phyloP scores from a whole-genome alignment of 306 rosid genomes.

The Vigna nakashimae region DNA sequence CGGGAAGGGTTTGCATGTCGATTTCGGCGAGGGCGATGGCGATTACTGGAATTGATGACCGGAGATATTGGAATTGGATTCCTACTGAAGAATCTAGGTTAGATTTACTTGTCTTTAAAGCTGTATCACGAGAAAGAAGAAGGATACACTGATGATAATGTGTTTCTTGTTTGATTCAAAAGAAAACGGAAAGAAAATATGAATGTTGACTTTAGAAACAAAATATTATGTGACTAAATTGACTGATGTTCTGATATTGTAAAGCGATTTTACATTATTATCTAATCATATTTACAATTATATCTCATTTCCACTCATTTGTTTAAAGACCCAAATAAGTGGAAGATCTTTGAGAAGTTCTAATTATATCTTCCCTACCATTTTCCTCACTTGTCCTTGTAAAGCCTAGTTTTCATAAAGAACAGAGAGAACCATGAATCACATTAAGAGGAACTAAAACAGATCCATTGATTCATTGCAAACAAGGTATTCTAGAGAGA shows the following conservation, averaged over 20 bases:
- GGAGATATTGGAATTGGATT: constrained; percentile 96
- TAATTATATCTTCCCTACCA: too few species aligned
- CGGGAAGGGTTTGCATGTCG: constrained; percentile 70
- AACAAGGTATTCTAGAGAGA: too few species aligned
- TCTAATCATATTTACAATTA: too few species aligned
- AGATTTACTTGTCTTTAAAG: constrained; percentile 6
- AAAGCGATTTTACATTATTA: too few species aligned
- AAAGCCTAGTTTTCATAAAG: too few species aligned
- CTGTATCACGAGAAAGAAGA: neutral
- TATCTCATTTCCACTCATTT: neutral
- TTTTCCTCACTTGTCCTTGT: too few species aligned
- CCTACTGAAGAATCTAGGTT: constrained; percentile 94
- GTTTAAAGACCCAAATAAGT: constrained; percentile 8
- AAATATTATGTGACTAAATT: too few species aligned
- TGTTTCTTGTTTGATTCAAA: neutral
- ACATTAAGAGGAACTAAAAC: too few species aligned
- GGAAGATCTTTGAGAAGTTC: constrained; percentile 41
- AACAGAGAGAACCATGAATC: too few species aligned
- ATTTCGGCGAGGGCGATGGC: constrained; percentile 78
- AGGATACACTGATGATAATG: neutral
- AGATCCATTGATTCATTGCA: too few species aligned
- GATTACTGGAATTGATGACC: constrained; percentile 83
- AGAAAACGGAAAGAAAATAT: neutral
- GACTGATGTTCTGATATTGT: too few species aligned
- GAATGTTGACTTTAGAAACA: neutral